Conservation (phyloP, 495 filamentous ascomycete species). For the Daldinia caldariorum region DNA sequence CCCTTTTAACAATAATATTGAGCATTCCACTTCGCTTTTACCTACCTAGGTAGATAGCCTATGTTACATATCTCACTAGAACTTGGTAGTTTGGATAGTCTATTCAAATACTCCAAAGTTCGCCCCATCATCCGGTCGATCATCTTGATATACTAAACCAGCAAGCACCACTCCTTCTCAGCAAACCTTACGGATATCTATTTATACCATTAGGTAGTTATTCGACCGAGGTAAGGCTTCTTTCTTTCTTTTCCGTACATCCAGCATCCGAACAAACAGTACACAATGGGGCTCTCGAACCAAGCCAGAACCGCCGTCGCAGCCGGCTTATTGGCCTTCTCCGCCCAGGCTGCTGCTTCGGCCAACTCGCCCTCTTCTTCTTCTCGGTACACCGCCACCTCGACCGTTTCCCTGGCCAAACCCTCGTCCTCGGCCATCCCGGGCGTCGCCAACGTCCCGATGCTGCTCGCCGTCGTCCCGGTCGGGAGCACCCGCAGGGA, state of each 20-base stretch:
- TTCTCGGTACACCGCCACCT: not conserved
- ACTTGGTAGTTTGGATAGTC: not conserved
- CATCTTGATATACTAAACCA: not conserved
- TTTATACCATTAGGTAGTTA: slow-evolving; percentile 19
- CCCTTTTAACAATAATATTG: not conserved
- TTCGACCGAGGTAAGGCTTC: not conserved
- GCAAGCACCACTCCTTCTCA: not conserved
- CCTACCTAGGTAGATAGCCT: not conserved
- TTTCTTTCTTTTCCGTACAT: not conserved
- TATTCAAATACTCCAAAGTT: not conserved
- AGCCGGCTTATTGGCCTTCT: slow-evolving; percentile 41
- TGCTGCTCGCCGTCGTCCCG: slow-evolving; percentile 26
- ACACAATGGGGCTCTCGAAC: slow-evolving; percentile 41
- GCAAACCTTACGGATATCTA: not conserved
- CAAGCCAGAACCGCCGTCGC: slow-evolving; percentile 39
- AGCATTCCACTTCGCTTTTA: not conserved
- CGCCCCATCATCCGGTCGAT: not conserved
- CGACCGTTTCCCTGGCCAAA: slow-evolving; percentile 2
- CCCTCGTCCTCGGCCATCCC: slow-evolving; percentile 9
- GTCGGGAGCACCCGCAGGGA: not conserved
- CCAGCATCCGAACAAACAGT: not conserved
- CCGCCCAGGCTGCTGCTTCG: slow-evolving; percentile 16
- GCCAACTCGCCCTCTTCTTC: slow-evolving; percentile 32
- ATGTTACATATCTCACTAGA: not conserved
- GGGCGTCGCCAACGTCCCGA: slow-evolving; percentile 3